A percentile compares a stretch with the other conserved stretches of the same genome.
These are phyloP conservation scores for Apiotrichum laibachii DNA, from an alignment of 1,284 basidiomycete species.

Conservation along the genomic window DNA sequence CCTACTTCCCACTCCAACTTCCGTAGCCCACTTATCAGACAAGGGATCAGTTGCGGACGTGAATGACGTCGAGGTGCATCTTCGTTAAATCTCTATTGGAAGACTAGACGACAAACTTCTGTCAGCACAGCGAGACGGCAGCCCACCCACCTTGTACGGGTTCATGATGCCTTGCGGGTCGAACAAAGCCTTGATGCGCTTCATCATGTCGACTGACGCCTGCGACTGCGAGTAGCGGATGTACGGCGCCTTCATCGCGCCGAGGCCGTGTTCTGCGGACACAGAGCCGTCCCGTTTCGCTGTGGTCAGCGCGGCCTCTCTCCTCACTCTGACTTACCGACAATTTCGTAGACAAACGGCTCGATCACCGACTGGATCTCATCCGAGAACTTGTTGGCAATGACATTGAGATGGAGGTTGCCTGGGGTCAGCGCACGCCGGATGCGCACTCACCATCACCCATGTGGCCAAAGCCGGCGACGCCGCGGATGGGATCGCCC, in stretches of 20 bases:
- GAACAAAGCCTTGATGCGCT: conserved; percentile 82
- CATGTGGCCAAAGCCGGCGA: conserved; percentile 92
- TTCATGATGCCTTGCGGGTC: conserved; percentile 88
- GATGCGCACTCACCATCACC: conserved; percentile 63
- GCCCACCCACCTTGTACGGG: background rate
- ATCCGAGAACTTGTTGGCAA: conserved; percentile 76
- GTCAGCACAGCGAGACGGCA: no score
- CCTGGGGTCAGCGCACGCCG: conserved; percentile 34
- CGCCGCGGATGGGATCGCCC: conserved; percentile 67
- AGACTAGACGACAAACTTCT: no score
- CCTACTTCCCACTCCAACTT: no score
- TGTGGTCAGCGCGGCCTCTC: conserved; percentile 11
- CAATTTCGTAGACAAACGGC: conserved; percentile 93
- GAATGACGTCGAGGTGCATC: no score
- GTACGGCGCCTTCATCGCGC: conserved; percentile 89
- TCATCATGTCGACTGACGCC: conserved; percentile 83
- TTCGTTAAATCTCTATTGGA: no score
- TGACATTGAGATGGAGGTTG: conserved; percentile 91
- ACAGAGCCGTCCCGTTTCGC: conserved; percentile 74
- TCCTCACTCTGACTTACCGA: conserved; percentile 49
- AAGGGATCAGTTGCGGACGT: no score
- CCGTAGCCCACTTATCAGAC: no score
- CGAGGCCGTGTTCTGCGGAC: conserved; percentile 92
- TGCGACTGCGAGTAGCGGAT: conserved; percentile 83
- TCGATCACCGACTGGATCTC: conserved; percentile 86